Base-by-base conservation (phyloP, 163 green algal genomes). In the Scenedesmus sp. region DNA sequence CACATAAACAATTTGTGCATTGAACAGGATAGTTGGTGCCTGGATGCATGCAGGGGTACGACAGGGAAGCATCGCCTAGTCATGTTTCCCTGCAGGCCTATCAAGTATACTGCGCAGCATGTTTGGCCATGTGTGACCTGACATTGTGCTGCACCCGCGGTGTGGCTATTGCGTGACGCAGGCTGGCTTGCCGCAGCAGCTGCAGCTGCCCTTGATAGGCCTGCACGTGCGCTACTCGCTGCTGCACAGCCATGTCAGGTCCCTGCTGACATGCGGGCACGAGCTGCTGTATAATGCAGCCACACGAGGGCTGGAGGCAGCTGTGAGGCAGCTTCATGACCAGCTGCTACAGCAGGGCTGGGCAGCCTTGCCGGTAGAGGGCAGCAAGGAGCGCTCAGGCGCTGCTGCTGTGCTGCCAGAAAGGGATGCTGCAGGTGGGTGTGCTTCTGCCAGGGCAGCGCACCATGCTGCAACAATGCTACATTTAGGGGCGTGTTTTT, bases 181-280 rank as follows among this genome's bases (percentile, higher is more conserved):
- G 70, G 23, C 70, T 52, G 70, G 23, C 18, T 23, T 79, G 70
- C 70, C 23, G 23, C 23, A 7, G 20, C 70, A 52, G 20, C 70
- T 56, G 76, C 76, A 60, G 76, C 76, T 84, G 76, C 76, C 34
- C 76, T 8, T 84, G 76, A 56, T 84, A 9, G 76, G 76, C 34
- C 76, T 84, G 76, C 76, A 82, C 10, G 74, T 82, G 74, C 74
- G 26, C 74, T 82, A 82, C 74, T 56, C 74, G 23, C 74, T 82
- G 74, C 74, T 82, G 74, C n/a, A 56, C n/a, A 82, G 26, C 74
- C 74, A 82, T 16, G 26, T 82, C 8, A 82, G 15, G 74, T 52
- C 74, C 8, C 8, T 84, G 76, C 34, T 84, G 34, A 13, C 12
- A 4, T 57, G 76, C 12, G 34, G 76, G 15, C 34, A 57, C 3